These are phyloP conservation scores for Torrubiella hemipterigena DNA, from an alignment of 2,329 filamentous ascomycete species.

Conservation along the genomic window DNA sequence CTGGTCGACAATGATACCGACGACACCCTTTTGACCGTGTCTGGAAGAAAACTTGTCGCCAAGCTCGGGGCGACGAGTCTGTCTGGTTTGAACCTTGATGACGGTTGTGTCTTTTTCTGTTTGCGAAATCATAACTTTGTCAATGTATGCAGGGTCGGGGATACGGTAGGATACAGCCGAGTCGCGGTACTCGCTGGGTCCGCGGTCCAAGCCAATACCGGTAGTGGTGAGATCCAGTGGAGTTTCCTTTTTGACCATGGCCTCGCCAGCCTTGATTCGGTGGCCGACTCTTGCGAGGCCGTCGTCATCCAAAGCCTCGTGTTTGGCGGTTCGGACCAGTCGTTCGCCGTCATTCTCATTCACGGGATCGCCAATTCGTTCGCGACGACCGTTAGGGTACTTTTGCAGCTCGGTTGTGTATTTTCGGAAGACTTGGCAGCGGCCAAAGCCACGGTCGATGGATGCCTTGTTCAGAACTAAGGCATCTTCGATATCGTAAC, in stretches of 20 bases:
- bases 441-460: conserved; percentile 85
- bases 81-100: conserved; percentile 91
- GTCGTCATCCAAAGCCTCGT: conserved; percentile 67
- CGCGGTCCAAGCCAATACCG: conserved; percentile 56
- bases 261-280: conserved; percentile 64
- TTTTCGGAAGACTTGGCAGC: conserved; percentile 97
- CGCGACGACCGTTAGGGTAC: conserved; percentile 69
- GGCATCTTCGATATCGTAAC: conserved; percentile 98
- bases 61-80: conserved; percentile 86
- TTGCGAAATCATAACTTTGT: conserved; percentile 90
- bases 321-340: conserved; percentile 51
- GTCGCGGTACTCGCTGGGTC: conserved; percentile 52
- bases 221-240: conserved; percentile 67
- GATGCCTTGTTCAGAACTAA: conserved; percentile 94
- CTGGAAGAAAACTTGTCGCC: conserved; percentile 98
- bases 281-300: conserved; percentile 81
- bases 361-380: conserved; percentile 48
- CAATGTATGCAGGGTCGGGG: conserved; percentile 76
- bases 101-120: conserved; percentile 78
- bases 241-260: conserved; percentile 81
- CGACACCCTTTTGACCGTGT: conserved; percentile 96
- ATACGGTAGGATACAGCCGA: conserved; percentile 69
- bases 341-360: conserved; percentile 49
- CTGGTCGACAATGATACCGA: conserved; percentile 91
- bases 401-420: conserved; percentile 76